Evolutionary conservation across 2,329 filamentous ascomycete genomes (phyloP).

Genomic region (Botrytis fragariae): DNA sequence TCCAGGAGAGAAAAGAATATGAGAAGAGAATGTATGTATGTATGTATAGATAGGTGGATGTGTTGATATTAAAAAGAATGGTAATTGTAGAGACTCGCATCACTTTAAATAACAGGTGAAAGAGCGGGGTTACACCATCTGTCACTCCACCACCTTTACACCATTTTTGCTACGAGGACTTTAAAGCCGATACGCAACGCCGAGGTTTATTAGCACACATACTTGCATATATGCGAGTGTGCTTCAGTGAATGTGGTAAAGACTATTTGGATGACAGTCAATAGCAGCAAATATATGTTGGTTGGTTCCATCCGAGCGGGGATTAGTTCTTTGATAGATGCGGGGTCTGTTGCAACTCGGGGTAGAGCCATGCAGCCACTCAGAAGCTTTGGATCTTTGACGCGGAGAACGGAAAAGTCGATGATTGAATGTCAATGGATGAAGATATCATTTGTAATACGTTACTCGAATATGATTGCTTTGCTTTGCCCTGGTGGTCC

Average conservation of each 20-base stretch:
- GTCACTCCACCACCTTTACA: not conserved
- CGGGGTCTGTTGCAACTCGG: not conserved
- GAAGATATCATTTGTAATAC: not conserved
- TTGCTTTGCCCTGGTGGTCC: not conserved
- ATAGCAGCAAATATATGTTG: not conserved
- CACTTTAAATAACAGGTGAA: slow-evolving; percentile 4
- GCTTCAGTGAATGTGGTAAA: not conserved
- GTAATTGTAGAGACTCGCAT: not conserved
- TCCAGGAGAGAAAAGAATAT: not conserved
- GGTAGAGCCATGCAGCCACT: not conserved
- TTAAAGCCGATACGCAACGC: not conserved
- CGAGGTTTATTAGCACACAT: not conserved
- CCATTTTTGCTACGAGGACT: not conserved
- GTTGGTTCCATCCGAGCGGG: not conserved
- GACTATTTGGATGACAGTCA: not conserved
- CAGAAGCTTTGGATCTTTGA: not conserved
- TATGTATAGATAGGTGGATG: not conserved
- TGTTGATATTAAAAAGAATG: not conserved
- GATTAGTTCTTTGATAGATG: not conserved
- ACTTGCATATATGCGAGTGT: not conserved
- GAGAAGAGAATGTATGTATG: not conserved
- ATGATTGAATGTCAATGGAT: not conserved
- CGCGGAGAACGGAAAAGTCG: not conserved
- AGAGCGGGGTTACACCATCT: slow-evolving; percentile 6
- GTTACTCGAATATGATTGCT: not conserved